Base-by-base conservation (phyloP, 2,329 filamentous ascomycete species). In the Cladosporium colombiae region DNA sequence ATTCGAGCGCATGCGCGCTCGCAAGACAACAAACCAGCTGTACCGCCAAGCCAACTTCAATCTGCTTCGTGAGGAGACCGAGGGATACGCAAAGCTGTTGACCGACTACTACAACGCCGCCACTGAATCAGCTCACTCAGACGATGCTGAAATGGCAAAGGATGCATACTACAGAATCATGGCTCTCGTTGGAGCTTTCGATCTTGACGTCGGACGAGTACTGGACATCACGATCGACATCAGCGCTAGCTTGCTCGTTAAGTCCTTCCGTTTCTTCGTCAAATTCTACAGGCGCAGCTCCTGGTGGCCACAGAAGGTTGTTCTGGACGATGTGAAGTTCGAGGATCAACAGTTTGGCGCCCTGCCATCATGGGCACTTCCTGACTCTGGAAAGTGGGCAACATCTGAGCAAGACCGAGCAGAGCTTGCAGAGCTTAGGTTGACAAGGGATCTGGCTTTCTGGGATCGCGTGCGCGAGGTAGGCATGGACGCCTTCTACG, bases 41-140 rank as follows among this genome's bases (percentile, higher is more conserved):
- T 99, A 99, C 77, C 90, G 93, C 67, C 95, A 98, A 78, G 92
- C 94, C 16, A 98, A 97, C 78, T 98, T 97, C 82, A 99, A 99
- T 74, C 82, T 99, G 8, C 82, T 99, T 23, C 89, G 95, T 53
- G 95, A 99, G 80, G 95, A 99, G 78, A 92, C 92, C 0, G 95
- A 99, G 79, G 95, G 96, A 49, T 99, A 97, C 76, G 93, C 95
- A 0, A 99, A 99, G 78, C 86, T 99, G 56, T 88, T 97, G 67
- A 97, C 94, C 0, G 95, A 99, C 77, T 88, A 98, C 35, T 99
- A 97, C 78, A 94, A 92, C 8, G 96, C 91, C 0, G 92, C 91
- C 73, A 89, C 89, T 71, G 74, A 75, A 44, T 88, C 86, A 68
- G 88, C 88, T 25, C 89, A 90, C n/a, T 88, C 88, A 2, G 90